Evolutionary conservation across 371 early-diverging fungal genomes (phyloP), one percentile per base, ranked within the genome.

Genomic region (Syncephalis plumigaleata): DNA sequence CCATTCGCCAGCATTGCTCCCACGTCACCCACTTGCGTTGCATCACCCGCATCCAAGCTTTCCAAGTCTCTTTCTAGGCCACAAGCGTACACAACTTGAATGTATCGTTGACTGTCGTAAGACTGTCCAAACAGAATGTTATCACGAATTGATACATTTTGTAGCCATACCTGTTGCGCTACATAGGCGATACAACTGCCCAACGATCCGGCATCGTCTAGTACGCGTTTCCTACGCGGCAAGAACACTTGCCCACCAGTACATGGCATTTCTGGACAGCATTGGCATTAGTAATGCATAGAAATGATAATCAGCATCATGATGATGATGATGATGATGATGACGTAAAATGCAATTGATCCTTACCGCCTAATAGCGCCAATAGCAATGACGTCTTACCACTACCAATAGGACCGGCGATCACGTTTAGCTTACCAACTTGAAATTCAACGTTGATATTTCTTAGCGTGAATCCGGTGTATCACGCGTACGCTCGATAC

Each of bases 11-110:
- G 59, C 1, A 79, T 78, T 38, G 81, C 74, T 7, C 84, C 84
- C 39, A 76, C 76, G 57, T 91, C 93, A 16, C 94, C 95, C 54
- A 93, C 79, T 65, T 91, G 88, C 0, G 95, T 95, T 58, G 65
- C 46, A 55, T 96, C 96, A 24, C 91, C 93, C 44, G 78, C 77
- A 22, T 75, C 72, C 8, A 97, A 58, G 39, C 74, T 75, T 36
- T 79, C 69, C 16, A 94, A 62, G 58, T 94, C 95, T 3, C 76
- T 61, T 44, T 65, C 63, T 40, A 82, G 59, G 9, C 79, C 80
- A 39, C 80, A 79, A 24, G 63, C 63, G 3, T 60, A 55, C n/a
- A 85, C 52, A 2, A 79, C 75, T 45, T 72, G 63, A 36, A 72
- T 68, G 51, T 85, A 85, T 11, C 81, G 70, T 2, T 56, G 67